phyloP scores from a whole-genome alignment of 306 rosid species.

The Acacia confusa region DNA sequence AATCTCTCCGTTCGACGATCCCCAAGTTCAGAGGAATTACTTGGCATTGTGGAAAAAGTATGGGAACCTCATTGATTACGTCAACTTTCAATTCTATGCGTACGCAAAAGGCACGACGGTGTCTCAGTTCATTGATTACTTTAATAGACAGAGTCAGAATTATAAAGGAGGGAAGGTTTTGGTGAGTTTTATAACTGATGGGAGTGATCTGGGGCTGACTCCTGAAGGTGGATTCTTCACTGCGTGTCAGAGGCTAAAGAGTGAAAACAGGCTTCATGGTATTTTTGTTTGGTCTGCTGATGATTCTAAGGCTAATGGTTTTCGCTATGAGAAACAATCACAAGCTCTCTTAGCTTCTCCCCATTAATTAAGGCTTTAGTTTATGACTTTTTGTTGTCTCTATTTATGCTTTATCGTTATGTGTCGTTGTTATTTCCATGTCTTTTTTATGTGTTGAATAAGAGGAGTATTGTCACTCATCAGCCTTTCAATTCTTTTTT shows the following conservation, averaged over 20 bases:
- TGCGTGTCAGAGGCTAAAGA: slow-evolving; percentile 55
- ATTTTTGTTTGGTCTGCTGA: slow-evolving; percentile 90
- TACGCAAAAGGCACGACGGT: slow-evolving; percentile 65
- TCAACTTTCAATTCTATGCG: slow-evolving; percentile 84
- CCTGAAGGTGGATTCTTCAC: slow-evolving; percentile 62
- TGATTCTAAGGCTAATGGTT: slow-evolving; percentile 64
- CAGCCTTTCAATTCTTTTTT: too few relatives aligned
- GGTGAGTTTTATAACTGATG: slow-evolving; percentile 66
- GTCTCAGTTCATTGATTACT: slow-evolving; percentile 53
- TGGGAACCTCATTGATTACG: slow-evolving; percentile 67
- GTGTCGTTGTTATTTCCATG: too few relatives aligned
- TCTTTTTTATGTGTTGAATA: too few relatives aligned
- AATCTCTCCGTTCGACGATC: slow-evolving; percentile 69
- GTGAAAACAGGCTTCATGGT: slow-evolving; percentile 54
- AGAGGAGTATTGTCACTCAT: too few relatives aligned
- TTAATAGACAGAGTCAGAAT: slow-evolving; percentile 55
- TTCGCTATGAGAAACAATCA: slow-evolving; percentile 68
- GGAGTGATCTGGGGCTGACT: slow-evolving; percentile 55
- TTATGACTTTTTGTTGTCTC: neutral
- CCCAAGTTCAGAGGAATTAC: slow-evolving; percentile 65
- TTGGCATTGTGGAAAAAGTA: slow-evolving; percentile 69
- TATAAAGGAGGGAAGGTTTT: slow-evolving; percentile 69
- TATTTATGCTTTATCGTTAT: neutral
- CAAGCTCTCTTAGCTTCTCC: slow-evolving; percentile 46
- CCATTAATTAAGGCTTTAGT: slow-evolving; percentile 1